These are phyloP conservation scores for Sarocladiaceae sp. DNA, from an alignment of 2,329 filamentous ascomycete species.

Conservation along the genomic window DNA sequence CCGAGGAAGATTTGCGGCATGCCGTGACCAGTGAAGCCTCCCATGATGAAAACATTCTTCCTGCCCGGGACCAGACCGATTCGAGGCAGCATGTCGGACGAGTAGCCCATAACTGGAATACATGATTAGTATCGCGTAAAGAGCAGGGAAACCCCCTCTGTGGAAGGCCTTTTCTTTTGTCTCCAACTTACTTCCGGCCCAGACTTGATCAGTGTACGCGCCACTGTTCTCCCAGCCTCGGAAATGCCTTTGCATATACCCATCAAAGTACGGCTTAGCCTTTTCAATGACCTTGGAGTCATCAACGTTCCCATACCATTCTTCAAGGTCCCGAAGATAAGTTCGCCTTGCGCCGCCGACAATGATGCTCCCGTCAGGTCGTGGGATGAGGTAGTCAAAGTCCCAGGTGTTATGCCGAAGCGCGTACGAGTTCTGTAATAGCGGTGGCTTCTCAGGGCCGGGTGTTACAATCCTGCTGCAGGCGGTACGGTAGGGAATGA, in stretches of 20 bases:
- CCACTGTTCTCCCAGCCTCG: constrained; percentile 38
- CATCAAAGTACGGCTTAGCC: constrained; percentile 34
- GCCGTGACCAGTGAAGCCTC: constrained; percentile 44
- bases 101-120: constrained; percentile 36
- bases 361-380: constrained; percentile 33
- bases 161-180: not conserved
- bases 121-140: too few relatives aligned
- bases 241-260: constrained; percentile 39
- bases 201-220: constrained; percentile 28
- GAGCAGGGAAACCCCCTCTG: not conserved
- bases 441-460: constrained; percentile 11
- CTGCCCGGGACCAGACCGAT: constrained; percentile 28
- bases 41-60: constrained; percentile 33
- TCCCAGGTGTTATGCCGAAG: constrained; percentile 15
- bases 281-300: constrained; percentile 32
- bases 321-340: constrained; percentile 24
- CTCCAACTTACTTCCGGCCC: constrained; percentile 32
- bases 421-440: constrained; percentile 16
- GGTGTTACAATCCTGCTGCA: not conserved
- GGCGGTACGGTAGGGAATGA: constrained; percentile 8
- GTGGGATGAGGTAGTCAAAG: constrained; percentile 32
- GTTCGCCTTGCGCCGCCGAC: constrained; percentile 33
- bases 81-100: constrained; percentile 32
- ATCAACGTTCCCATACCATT: constrained; percentile 38
- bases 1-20: constrained; percentile 40